Percentiles rank a stretch among this genome's conserved stretches.
Evolutionary conservation across 805 yeast species (phyloP).

Genomic region (Lachancea cidri): DNA sequence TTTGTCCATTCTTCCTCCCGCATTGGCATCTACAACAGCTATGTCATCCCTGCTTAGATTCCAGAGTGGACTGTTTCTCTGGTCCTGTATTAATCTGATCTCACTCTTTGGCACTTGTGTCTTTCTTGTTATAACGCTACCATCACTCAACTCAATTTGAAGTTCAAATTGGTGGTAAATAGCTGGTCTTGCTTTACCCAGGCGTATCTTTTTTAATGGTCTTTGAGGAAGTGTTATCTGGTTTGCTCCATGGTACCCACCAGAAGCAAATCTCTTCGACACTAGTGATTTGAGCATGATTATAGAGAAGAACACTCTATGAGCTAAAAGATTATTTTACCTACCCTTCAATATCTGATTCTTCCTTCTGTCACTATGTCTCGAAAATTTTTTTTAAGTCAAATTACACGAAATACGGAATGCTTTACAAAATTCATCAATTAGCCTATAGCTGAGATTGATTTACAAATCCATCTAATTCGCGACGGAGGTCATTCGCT

Average conservation of each 20-base stretch:
- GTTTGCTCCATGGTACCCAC: slow-evolving; percentile 20
- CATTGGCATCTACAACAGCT: slow-evolving; percentile 69
- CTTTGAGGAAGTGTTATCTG: slow-evolving; percentile 38
- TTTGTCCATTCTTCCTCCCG: slow-evolving; percentile 73
- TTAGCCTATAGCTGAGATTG: slow-evolving; percentile 17
- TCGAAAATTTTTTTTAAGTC: neutral
- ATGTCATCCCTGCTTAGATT: slow-evolving; percentile 80
- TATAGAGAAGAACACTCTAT: too few species aligned
- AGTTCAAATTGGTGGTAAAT: slow-evolving; percentile 88
- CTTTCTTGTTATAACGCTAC: slow-evolving; percentile 78
- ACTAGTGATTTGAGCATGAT: slow-evolving; percentile 9
- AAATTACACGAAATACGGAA: neutral
- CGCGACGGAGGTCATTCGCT: slow-evolving; percentile 18
- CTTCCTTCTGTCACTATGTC: neutral
- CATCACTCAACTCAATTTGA: slow-evolving; percentile 87
- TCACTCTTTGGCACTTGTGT: slow-evolving; percentile 88
- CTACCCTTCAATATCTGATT: too few species aligned
- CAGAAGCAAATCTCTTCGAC: slow-evolving; percentile 10
- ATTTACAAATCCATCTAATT: slow-evolving; percentile 24
- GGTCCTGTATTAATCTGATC: slow-evolving; percentile 79
- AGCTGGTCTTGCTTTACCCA: slow-evolving; percentile 91
- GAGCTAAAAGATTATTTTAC: too few species aligned
- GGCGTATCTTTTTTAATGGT: slow-evolving; percentile 60
- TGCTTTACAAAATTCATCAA: too few species aligned
- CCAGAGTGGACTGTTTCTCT: slow-evolving; percentile 83